Percentiles rank a stretch among this genome's conserved stretches.
phyloP scores from a whole-genome alignment of 2,329 filamentous ascomycete species.

The Cladosporium cucumerinum region DNA sequence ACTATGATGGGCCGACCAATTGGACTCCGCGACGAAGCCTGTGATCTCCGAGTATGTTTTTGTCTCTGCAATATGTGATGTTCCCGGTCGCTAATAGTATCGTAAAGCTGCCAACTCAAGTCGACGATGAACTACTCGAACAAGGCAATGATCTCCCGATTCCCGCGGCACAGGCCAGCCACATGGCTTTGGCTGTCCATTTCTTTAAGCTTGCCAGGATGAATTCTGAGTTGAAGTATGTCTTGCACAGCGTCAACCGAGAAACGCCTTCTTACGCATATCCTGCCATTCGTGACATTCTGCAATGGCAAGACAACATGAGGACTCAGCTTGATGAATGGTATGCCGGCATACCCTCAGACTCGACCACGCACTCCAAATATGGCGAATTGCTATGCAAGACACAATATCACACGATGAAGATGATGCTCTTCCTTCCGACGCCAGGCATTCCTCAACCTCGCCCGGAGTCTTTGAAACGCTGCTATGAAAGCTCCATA shows the following conservation, averaged over 20 bases:
- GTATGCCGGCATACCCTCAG: neutral
- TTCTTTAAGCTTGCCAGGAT: neutral
- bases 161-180: neutral
- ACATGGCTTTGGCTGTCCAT: neutral
- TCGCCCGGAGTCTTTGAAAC: neutral
- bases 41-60: neutral
- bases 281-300: neutral
- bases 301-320: neutral
- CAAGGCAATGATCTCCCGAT: neutral
- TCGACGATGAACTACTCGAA: neutral
- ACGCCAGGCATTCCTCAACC: neutral
- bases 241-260: conserved; percentile 1
- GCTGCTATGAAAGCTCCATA: neutral
- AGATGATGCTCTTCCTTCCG: neutral
- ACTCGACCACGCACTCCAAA: neutral
- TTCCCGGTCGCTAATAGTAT: neutral
- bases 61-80: neutral
- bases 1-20: conserved; percentile 4
- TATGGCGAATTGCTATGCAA: neutral
- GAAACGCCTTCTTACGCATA: neutral
- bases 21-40: neutral
- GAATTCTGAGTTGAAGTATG: conserved; percentile 4
- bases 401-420: neutral
- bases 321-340: neutral
- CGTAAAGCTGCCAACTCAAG: neutral